Evolutionary conservation across 1,284 basidiomycete species (phyloP).

Genomic region (Ceratobasidium sp.): DNA sequence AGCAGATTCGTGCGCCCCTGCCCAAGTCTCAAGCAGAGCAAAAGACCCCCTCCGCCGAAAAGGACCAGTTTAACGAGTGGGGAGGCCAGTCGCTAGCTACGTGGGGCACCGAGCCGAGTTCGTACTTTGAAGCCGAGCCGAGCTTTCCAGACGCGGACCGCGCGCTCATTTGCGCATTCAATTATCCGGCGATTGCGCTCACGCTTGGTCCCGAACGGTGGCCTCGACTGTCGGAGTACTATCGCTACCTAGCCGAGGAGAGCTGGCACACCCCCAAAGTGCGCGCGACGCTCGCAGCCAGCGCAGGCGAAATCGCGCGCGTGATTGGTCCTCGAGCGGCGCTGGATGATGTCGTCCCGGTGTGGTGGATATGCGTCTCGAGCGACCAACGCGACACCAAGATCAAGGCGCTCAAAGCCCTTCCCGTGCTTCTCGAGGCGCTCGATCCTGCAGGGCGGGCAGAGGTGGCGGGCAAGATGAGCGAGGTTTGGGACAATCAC

Average conservation of each 20-base stretch:
- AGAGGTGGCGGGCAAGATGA: constrained; percentile 61
- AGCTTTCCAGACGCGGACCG: constrained; percentile 63
- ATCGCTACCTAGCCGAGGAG: constrained; percentile 68
- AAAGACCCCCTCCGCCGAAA: not conserved
- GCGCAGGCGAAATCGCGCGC: constrained; percentile 87
- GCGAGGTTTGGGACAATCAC: constrained; percentile 67
- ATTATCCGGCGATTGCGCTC: constrained; percentile 89
- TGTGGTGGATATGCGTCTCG: constrained; percentile 70
- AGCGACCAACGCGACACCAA: constrained; percentile 72
- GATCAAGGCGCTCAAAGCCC: constrained; percentile 68
- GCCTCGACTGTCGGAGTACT: constrained; percentile 75
- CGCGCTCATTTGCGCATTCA: constrained; percentile 90
- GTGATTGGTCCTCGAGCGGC: constrained; percentile 79
- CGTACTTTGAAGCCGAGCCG: constrained; percentile 27
- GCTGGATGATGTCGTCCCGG: constrained; percentile 70
- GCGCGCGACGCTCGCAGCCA: constrained; percentile 80
- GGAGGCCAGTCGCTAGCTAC: constrained; percentile 23
- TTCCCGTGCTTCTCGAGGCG: constrained; percentile 64
- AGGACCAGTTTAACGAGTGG: constrained; percentile 40
- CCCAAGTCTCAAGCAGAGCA: not conserved
- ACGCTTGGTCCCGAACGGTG: constrained; percentile 82
- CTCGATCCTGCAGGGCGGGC: constrained; percentile 60
- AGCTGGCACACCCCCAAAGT: constrained; percentile 61
- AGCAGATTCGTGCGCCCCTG: constrained; percentile 11
- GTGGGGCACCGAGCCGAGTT: constrained; percentile 16